These are phyloP conservation scores for Xylariomycetidae sp. DNA, from an alignment of 2,329 filamentous ascomycete genomes.

Conservation along the genomic window DNA sequence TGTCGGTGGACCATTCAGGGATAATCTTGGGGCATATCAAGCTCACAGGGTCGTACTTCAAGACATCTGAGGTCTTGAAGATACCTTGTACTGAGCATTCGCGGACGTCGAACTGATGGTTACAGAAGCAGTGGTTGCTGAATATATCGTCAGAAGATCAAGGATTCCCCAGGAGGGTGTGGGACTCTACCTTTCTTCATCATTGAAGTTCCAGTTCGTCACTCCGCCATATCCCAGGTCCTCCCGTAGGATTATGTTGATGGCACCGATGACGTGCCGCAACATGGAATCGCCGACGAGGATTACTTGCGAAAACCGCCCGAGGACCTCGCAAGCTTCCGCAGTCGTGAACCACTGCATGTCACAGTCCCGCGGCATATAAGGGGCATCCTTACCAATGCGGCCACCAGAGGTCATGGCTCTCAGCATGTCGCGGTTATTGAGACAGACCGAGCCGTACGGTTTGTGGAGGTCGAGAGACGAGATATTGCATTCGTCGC, in stretches of 20 bases:
- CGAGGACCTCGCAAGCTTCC: slow-evolving; percentile 39
- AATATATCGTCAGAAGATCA: neutral
- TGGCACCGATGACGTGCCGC: slow-evolving; percentile 39
- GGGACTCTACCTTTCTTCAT: slow-evolving; percentile 30
- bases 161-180: neutral
- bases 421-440: slow-evolving; percentile 30
- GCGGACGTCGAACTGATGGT: slow-evolving; percentile 42
- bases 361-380: slow-evolving; percentile 37
- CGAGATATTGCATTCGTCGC: slow-evolving; percentile 34
- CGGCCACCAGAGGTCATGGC: slow-evolving; percentile 38
- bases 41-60: slow-evolving; percentile 34
- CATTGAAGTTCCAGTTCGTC: slow-evolving; percentile 42
- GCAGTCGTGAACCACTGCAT: slow-evolving; percentile 41
- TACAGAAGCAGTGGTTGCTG: slow-evolving; percentile 40
- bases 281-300: slow-evolving; percentile 44
- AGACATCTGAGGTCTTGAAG: slow-evolving; percentile 38
- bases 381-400: slow-evolving; percentile 38
- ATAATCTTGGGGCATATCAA: slow-evolving; percentile 32
- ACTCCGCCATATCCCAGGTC: slow-evolving; percentile 43
- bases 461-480: slow-evolving; percentile 37
- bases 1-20: slow-evolving; percentile 19
- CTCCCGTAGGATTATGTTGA: slow-evolving; percentile 39
- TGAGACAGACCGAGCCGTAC: slow-evolving; percentile 25
- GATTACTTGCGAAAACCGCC: slow-evolving; percentile 39
- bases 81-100: slow-evolving; percentile 44